These are phyloP conservation scores for Licmophora abbreviata DNA, from an alignment of 108 stramenopile genomes.

Conservation along the genomic window DNA sequence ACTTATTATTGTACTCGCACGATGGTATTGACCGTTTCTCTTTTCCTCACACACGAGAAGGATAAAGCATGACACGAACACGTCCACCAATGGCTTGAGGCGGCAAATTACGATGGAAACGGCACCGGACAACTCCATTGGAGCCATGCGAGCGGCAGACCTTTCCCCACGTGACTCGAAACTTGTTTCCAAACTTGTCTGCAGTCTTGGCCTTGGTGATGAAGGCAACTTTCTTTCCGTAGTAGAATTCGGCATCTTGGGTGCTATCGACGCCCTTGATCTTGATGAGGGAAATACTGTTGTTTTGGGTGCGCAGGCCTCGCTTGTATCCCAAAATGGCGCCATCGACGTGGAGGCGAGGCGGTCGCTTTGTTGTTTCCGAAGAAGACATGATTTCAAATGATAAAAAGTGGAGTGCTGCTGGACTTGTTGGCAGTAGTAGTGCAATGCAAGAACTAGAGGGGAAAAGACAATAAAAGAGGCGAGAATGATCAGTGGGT, in stretches of 20 bases:
- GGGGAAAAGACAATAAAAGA: conserved; percentile 1
- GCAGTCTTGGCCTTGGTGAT: conserved; percentile 88
- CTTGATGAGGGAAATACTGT: conserved; percentile 96
- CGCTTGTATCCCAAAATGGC: conserved; percentile 98
- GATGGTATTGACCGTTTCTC: background rate
- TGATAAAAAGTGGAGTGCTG: background rate
- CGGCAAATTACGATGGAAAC: conserved; percentile 94
- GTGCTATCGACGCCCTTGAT: conserved; percentile 93
- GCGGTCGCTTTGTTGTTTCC: conserved; percentile 43
- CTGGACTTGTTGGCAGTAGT: conserved; percentile 3
- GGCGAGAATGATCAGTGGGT: background rate
- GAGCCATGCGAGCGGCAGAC: conserved; percentile 94
- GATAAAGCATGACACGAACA: conserved; percentile 90
- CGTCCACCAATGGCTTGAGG: conserved; percentile 89
- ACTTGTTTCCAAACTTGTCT: conserved; percentile 84
- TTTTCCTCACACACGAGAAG: conserved; percentile 41
- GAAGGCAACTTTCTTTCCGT: conserved; percentile 98
- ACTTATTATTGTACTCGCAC: too few relatives aligned
- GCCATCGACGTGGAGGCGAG: conserved; percentile 94
- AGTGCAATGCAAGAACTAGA: conserved; percentile 1
- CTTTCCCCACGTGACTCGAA: conserved; percentile 98
- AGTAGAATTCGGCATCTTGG: conserved; percentile 92
- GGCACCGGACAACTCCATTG: conserved; percentile 97
- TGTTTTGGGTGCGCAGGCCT: conserved; percentile 94
- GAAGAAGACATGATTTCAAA: background rate